Percentiles rank a stretch among this genome's conserved stretches.
Evolutionary conservation across 768 basidiomycete species (phyloP).

Genomic region (Mrakia gelida): DNA sequence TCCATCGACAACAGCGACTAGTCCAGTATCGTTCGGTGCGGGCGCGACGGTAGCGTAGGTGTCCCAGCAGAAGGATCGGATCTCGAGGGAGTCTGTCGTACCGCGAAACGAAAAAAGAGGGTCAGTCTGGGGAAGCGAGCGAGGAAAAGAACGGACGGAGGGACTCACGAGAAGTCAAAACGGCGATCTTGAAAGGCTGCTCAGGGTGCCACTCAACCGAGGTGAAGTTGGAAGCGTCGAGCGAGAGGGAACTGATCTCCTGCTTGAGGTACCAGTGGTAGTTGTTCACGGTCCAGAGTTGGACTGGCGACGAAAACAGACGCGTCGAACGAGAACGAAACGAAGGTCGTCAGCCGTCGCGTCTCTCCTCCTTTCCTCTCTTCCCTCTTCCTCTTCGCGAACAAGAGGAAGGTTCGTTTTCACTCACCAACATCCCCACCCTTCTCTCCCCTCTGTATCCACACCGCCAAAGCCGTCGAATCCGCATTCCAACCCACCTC

Average conservation of each 20-base stretch:
- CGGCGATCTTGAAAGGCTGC: slow-evolving; percentile 57
- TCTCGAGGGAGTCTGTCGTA: slow-evolving; percentile 51
- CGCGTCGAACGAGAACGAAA: neutral
- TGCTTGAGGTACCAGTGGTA: slow-evolving; percentile 99
- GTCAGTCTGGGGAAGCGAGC: slow-evolving; percentile 2
- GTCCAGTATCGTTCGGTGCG: slow-evolving; percentile 71
- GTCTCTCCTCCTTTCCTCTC: neutral
- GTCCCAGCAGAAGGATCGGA: slow-evolving; percentile 70
- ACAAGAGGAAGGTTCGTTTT: neutral
- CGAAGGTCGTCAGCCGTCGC: neutral
- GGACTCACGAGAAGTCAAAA: slow-evolving; percentile 63
- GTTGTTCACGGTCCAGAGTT: slow-evolving; percentile 90
- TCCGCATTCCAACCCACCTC: slow-evolving; percentile 84
- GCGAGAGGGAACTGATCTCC: slow-evolving; percentile 55
- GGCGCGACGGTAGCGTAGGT: slow-evolving; percentile 58
- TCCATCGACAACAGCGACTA: slow-evolving; percentile 85
- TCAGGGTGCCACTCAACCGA: slow-evolving; percentile 86
- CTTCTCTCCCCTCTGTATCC: slow-evolving; percentile 60
- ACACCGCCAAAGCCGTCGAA: slow-evolving; percentile 76
- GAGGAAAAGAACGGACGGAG: neutral
- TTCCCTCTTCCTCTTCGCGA: no score
- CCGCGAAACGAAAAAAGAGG: slow-evolving; percentile 14
- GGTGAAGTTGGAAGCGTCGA: slow-evolving; percentile 56
- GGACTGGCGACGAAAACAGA: slow-evolving; percentile 54
- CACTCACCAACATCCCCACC: slow-evolving; percentile 63